These are phyloP conservation scores for Plasmodium vivax DNA, from an alignment of 169 alveolate genomes.

Conservation along the genomic window DNA sequence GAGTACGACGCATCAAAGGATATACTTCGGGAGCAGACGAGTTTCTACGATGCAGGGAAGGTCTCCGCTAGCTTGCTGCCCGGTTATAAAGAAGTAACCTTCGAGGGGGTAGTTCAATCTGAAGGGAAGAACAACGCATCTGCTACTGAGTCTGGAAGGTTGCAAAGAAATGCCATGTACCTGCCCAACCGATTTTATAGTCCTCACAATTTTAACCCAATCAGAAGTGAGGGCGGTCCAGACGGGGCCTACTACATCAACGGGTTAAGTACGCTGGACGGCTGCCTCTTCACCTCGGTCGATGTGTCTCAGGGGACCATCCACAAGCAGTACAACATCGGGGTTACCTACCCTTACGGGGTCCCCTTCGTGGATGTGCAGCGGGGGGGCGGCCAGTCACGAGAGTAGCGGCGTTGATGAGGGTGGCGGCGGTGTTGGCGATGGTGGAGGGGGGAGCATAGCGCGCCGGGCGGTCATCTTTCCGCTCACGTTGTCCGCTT, in stretches of 20 bases:
- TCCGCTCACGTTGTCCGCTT: background rate
- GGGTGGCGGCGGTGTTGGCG: background rate
- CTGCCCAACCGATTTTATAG: slow-evolving; percentile 11
- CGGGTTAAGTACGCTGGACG: background rate
- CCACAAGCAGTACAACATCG: slow-evolving; percentile 34
- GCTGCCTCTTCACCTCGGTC: slow-evolving; percentile 37
- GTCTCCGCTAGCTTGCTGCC: slow-evolving; percentile 18
- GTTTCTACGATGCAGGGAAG: background rate
- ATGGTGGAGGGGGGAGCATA: background rate
- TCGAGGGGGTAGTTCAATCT: background rate
- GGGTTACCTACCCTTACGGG: slow-evolving; percentile 58
- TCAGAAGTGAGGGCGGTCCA: background rate
- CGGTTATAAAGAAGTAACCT: slow-evolving; percentile 26
- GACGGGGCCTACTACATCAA: slow-evolving; percentile 20
- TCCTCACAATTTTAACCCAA: slow-evolving; percentile 9
- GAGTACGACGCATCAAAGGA: slow-evolving; percentile 24
- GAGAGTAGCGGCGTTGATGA: too few species aligned
- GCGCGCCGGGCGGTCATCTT: background rate
- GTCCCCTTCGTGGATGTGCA: slow-evolving; percentile 38
- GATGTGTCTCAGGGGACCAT: slow-evolving; percentile 30
- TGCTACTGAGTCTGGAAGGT: background rate
- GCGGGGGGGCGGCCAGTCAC: background rate
- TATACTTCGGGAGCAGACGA: slow-evolving; percentile 9
- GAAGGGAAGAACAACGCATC: background rate
- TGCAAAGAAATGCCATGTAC: slow-evolving; percentile 1